Base-by-base conservation (phyloP, 495 filamentous ascomycete species). In the Apodospora peruviana region DNA sequence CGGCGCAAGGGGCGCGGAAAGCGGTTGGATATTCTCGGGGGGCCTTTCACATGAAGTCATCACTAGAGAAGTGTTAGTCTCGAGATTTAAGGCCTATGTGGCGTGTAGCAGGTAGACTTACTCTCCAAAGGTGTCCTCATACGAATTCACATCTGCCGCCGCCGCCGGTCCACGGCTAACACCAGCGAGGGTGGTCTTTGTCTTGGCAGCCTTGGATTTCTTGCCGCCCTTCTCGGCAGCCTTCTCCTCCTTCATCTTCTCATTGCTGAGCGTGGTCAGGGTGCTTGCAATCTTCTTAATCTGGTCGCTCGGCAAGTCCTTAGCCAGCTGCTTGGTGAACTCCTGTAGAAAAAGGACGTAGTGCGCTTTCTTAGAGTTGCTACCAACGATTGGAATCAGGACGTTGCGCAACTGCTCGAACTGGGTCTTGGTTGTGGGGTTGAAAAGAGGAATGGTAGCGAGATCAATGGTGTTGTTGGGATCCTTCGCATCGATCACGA, bases 201-300 rank as follows among this genome's bases (percentile, higher is more conserved):
- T 91, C 81, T 96, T 96, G 36, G 86, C 86, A 9, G 88, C 88
- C 77, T 96, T 96, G 51, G 73, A 85, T 80, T 97, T 99, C 85
- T 96, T 97, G 52, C 83, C 88, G 20, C 87, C 87, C 77, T 96
- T 97, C 55, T 96, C 91, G 3, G 88, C 82, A 11, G 83, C 79
- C 75, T 96, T 95, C 81, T 99, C 94, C 70, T 96, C 93, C 75
- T 88, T 94, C 88, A 96, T 88, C 79, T 93, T 96, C 80, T 99
- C 94, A 61, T 99, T 99, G 58, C 87, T 77, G 41, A 95, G 74
- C 10, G 86, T 84, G 18, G 90, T 91, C 60, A 97, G 67, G 23
- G 80, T 79, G 70, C 84, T 91, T 3, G 89, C 80, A 48, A 96
- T 79, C 77, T 96, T 96, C 81, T 95, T 95, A 62, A 96, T 90